phyloP scores from a whole-genome alignment of 768 basidiomycete species.

The Lentinus tigrinus region DNA sequence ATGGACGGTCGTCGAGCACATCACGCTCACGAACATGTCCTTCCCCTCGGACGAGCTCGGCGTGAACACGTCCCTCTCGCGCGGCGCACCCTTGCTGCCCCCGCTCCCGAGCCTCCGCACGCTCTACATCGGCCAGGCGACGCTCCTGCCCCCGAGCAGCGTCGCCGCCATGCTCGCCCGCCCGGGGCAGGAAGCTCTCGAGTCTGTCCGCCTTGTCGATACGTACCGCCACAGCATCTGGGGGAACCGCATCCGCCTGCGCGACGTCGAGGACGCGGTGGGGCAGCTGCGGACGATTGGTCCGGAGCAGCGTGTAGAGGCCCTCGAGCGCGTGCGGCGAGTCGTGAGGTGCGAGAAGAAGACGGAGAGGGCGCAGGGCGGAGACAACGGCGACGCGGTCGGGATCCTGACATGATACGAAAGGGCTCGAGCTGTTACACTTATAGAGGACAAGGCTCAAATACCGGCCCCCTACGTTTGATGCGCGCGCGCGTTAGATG shows the following conservation, averaged over 20 bases:
- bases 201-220: slow-evolving; percentile 47
- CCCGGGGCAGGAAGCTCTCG: slow-evolving; percentile 27
- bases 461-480: too few species aligned
- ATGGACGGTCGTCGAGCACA: slow-evolving; percentile 45
- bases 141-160: slow-evolving; percentile 40
- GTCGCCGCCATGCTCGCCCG: slow-evolving; percentile 39
- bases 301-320: slow-evolving; percentile 4
- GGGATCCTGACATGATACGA: slow-evolving; percentile 11
- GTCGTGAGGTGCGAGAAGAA: slow-evolving; percentile 49
- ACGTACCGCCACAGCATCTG: slow-evolving; percentile 57
- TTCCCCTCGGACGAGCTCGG: slow-evolving; percentile 32
- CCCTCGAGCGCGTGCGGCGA: slow-evolving; percentile 36
- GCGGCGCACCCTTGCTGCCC: slow-evolving; percentile 31
- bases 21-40: slow-evolving; percentile 48
- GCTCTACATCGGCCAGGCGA: slow-evolving; percentile 51
- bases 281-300: slow-evolving; percentile 25
- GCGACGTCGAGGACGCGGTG: slow-evolving; percentile 45
- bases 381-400: slow-evolving; percentile 42
- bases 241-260: slow-evolving; percentile 50
- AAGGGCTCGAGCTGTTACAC: not conserved
- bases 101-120: slow-evolving; percentile 38
- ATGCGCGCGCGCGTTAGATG: too few species aligned
- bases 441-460: too few species aligned
- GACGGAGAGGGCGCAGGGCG: slow-evolving; percentile 53
- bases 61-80: slow-evolving; percentile 17